A percentile compares a stretch with the other conserved stretches of the same genome.
Conservation (phyloP, 495 filamentous ascomycete species). For the Cryomyces minteri region DNA sequence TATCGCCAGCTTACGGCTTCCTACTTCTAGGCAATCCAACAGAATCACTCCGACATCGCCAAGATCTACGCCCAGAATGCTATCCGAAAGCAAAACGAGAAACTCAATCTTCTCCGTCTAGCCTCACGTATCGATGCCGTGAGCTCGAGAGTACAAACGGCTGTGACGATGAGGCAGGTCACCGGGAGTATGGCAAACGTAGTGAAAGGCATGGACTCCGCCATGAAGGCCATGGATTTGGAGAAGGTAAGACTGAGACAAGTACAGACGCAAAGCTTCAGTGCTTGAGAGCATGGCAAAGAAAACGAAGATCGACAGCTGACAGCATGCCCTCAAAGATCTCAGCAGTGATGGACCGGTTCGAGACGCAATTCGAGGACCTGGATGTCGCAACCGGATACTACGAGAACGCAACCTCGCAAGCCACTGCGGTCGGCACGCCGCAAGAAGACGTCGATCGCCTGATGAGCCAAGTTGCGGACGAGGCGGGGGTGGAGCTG, state of each 20-base stretch:
- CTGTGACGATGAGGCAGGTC: constrained; percentile 46
- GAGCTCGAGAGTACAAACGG: constrained; percentile 40
- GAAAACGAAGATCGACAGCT: not conserved
- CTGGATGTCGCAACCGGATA: constrained; percentile 67
- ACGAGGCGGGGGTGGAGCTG: constrained; percentile 65
- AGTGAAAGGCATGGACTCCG: constrained; percentile 43
- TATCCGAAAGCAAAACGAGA: constrained; percentile 57
- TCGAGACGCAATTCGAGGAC: constrained; percentile 70
- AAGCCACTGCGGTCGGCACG: constrained; percentile 53
- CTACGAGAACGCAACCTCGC: constrained; percentile 66
- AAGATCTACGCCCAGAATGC: constrained; percentile 75
- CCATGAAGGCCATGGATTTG: constrained; percentile 51
- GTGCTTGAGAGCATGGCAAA: not conserved
- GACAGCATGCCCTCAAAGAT: constrained; percentile 21
- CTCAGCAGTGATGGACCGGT: constrained; percentile 50
- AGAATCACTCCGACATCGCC: constrained; percentile 55
- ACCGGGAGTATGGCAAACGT: constrained; percentile 46
- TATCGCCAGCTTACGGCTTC: not conserved
- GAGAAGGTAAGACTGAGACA: constrained; percentile 30
- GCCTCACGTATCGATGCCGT: constrained; percentile 45
- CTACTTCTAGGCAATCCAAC: constrained; percentile 30
- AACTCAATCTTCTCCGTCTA: constrained; percentile 40
- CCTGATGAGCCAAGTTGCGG: constrained; percentile 59
- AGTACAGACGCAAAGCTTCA: not conserved
- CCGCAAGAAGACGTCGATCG: constrained; percentile 73